Base-by-base conservation (phyloP, 2,329 filamentous ascomycete genomes). In the Colletotrichum sp. region DNA sequence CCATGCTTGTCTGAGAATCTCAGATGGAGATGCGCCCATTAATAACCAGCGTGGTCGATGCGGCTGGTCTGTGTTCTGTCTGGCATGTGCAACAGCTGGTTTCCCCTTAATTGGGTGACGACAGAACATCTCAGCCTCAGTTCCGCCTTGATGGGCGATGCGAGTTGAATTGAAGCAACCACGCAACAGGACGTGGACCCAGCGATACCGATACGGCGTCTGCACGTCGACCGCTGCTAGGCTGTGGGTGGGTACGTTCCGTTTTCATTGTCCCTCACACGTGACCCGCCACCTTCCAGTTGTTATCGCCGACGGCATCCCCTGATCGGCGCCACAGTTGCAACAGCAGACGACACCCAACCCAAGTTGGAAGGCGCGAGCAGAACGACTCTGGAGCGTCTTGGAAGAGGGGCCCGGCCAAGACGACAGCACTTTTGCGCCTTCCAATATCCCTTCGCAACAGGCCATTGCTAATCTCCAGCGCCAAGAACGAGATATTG, bases 331-430 rank as follows among this genome's bases (percentile, higher is more conserved):
- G 71, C 48, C 66, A 68, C 66, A 69, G 52, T 75, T 76, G 66
- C 72, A 57, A 75, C 44, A 64, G 65, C 61, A 55, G 15, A 75
- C 55, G 39, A 48, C n/a, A 52, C 27, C 61, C 74, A 67, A 55
- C 74, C 74, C 72, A 76, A 75, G 66, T 75, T 48, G 74, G 74
- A 76, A 76, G 74, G 74, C 74, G 74, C 74, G n/a, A 61, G 70
- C 60, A 75, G 22, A 55, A 59, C 60, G 32, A 52, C n/a, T 22
- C 44, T 52, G n/a, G 44, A 71, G n/a, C 57, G 27, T 76, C 74
- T 71, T 75, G 71, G 74, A 55, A 65, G 70, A 57, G 73, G 70
- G 34, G 30, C 68, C 70, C 13, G 36, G 63, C 39, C 68, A 55
- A 63, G 61, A 36, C 22, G 28, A 69, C 32, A 22, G 22, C 22